Evolutionary conservation across 2,329 filamentous ascomycete genomes (phyloP).

Genomic region (Cryoendolithus antarcticus): DNA sequence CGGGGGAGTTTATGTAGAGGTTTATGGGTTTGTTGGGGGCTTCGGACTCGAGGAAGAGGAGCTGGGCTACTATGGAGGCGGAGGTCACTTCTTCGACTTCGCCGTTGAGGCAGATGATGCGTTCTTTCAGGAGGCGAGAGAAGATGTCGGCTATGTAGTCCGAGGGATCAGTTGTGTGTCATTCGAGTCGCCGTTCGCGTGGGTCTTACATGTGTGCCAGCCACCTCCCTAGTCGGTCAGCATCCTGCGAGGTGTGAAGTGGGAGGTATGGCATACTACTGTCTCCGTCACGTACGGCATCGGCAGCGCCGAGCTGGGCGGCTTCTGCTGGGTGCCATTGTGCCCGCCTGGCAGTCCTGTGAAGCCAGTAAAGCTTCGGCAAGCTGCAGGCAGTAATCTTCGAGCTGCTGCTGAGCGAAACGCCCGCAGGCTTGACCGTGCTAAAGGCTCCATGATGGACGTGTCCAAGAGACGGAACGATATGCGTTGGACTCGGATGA

Average conservation of each 20-base stretch:
- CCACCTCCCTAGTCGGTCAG: slow-evolving; percentile 34
- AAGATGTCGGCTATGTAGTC: slow-evolving; percentile 28
- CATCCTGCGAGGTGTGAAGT: neutral
- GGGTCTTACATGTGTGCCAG: slow-evolving; percentile 34
- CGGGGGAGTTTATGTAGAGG: slow-evolving; percentile 95
- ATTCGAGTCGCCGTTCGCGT: neutral
- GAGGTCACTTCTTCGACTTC: slow-evolving; percentile 81
- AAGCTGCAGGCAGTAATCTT: slow-evolving; percentile 7
- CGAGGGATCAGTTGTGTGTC: neutral
- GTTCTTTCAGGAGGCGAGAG: slow-evolving; percentile 50
- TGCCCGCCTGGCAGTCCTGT: slow-evolving; percentile 12
- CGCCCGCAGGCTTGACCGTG: slow-evolving; percentile 14
- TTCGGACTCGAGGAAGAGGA: slow-evolving; percentile 96
- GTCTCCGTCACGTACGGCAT: slow-evolving; percentile 41
- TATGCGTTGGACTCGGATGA: no score
- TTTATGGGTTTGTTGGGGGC: slow-evolving; percentile 89
- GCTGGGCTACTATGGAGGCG: slow-evolving; percentile 87
- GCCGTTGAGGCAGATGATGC: slow-evolving; percentile 88
- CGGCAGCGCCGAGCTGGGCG: slow-evolving; percentile 29
- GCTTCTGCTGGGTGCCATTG: slow-evolving; percentile 13
- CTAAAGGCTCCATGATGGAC: slow-evolving; percentile 13
- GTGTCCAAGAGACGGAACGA: no score
- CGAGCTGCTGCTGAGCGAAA: slow-evolving; percentile 9
- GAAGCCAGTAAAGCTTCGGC: slow-evolving; percentile 6
- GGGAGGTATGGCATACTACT: slow-evolving; percentile 24